Conservation (phyloP, 768 basidiomycete species). For the Piloderma croceum region DNA sequence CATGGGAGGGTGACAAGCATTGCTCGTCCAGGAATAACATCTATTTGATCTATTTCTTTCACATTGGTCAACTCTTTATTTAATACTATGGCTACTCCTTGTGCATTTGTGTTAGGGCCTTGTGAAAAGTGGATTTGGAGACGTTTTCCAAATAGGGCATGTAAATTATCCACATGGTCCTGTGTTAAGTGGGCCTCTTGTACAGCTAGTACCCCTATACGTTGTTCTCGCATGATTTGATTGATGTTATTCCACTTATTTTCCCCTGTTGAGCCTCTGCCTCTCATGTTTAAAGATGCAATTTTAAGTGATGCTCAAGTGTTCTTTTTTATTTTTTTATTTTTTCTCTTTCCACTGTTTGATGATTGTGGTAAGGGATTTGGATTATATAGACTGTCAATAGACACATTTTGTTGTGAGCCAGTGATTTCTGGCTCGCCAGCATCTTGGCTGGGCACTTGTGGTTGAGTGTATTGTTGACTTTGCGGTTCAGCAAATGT, state of each 20-base stretch:
- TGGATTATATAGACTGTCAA: no score
- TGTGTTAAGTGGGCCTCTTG: conserved; percentile 13
- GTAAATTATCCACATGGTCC: conserved; percentile 5
- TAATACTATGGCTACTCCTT: conserved; percentile 4
- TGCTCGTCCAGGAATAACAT: conserved; percentile 4
- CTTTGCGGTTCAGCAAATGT: background rate
- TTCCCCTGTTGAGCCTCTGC: background rate
- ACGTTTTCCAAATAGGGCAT: background rate
- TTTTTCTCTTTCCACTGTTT: no score
- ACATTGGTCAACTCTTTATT: conserved; percentile 4
- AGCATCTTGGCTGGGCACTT: no score
- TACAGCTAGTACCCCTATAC: conserved; percentile 9
- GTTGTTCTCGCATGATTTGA: conserved; percentile 6
- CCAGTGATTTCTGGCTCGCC: no score
- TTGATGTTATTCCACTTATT: conserved; percentile 13
- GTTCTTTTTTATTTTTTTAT: no score
- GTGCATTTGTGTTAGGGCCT: conserved; percentile 3
- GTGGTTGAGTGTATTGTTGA: background rate
- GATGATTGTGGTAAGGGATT: no score
- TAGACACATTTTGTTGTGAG: no score
- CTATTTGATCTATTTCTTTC: background rate
- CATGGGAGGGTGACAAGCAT: conserved; percentile 2
- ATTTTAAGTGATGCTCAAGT: conserved; percentile 5
- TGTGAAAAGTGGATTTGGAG: conserved; percentile 3
- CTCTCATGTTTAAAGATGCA: conserved; percentile 13